phyloP scores from a whole-genome alignment of 2,329 filamentous ascomycete genomes.

The Cordyceps cateniannulata region DNA sequence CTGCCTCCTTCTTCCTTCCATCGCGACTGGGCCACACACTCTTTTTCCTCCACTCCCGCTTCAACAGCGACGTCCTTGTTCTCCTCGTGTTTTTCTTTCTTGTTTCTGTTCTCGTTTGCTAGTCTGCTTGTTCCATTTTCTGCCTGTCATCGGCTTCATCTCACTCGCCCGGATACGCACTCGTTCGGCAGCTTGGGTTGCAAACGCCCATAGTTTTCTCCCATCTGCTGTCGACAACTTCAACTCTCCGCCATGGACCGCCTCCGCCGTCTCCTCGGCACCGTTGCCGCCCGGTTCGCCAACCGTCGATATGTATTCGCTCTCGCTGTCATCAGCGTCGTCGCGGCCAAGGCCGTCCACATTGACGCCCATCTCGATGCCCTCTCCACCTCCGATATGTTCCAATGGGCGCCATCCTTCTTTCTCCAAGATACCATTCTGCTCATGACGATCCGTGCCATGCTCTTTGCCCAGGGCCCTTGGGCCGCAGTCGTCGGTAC shows the following conservation, averaged over 20 bases:
- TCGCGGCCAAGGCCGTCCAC: conserved; percentile 14
- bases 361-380: conserved; percentile 13
- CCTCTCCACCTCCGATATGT: conserved; percentile 9
- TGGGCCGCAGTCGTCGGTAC: conserved; percentile 1
- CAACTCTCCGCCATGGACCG: conserved; percentile 5
- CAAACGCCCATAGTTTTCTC: not conserved
- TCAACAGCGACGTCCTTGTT: not conserved
- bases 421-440: conserved; percentile 12
- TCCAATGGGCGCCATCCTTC: conserved; percentile 13
- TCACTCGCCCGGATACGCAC: not conserved
- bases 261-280: conserved; percentile 2
- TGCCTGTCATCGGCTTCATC: not conserved
- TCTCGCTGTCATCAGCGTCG: conserved; percentile 12
- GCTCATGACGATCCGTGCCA: conserved; percentile 7
- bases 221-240: not conserved
- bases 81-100: not conserved
- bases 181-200: not conserved
- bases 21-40: not conserved
- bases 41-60: not conserved
- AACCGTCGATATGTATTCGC: conserved; percentile 13
- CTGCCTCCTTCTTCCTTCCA: not conserved
- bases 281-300: conserved; percentile 7
- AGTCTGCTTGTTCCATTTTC: not conserved
- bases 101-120: not conserved
- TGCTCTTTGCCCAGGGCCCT: conserved; percentile 8